Conservation (phyloP, 495 filamentous ascomycete species). For the Cladorrhinum samala region DNA sequence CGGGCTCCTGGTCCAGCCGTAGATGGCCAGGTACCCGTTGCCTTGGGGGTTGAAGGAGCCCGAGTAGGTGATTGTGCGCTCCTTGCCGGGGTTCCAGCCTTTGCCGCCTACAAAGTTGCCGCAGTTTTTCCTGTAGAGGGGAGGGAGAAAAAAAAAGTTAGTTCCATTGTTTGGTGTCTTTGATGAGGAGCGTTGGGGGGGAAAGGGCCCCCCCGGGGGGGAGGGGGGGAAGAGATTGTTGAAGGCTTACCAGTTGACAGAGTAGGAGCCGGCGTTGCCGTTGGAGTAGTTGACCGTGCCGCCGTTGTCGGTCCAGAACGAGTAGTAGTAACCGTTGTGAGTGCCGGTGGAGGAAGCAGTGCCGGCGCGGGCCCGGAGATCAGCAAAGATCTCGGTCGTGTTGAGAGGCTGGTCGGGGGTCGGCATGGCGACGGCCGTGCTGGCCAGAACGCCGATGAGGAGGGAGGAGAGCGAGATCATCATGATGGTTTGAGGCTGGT, state of each 20-base stretch:
- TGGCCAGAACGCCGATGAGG: constrained; percentile 9
- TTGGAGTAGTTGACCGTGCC: constrained; percentile 53
- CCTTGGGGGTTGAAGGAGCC: constrained; percentile 30
- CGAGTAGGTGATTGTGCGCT: constrained; percentile 46
- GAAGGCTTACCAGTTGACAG: constrained; percentile 50
- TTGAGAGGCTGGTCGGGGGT: constrained; percentile 11
- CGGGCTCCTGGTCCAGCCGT: constrained; percentile 51
- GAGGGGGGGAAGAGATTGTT: too few species aligned
- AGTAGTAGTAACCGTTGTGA: constrained; percentile 53
- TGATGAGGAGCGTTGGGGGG: too few species aligned
- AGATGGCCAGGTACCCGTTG: constrained; percentile 49
- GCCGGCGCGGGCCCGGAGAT: constrained; percentile 26
- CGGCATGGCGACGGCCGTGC: constrained; percentile 10
- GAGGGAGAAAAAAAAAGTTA: too few species aligned
- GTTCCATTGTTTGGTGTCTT: too few species aligned
- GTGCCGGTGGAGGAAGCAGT: constrained; percentile 37
- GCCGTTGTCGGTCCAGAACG: constrained; percentile 55
- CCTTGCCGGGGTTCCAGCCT: constrained; percentile 51
- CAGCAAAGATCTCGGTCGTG: constrained; percentile 18
- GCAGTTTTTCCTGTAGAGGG: too few species aligned
- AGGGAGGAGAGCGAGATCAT: constrained; percentile 20
- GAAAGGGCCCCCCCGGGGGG: too few species aligned
- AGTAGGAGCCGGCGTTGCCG: constrained; percentile 45
- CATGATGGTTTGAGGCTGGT: constrained; percentile 4
- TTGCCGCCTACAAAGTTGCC: constrained; percentile 59